Conservation (phyloP, 495 filamentous ascomycete species). For the Penicillium antarcticum region DNA sequence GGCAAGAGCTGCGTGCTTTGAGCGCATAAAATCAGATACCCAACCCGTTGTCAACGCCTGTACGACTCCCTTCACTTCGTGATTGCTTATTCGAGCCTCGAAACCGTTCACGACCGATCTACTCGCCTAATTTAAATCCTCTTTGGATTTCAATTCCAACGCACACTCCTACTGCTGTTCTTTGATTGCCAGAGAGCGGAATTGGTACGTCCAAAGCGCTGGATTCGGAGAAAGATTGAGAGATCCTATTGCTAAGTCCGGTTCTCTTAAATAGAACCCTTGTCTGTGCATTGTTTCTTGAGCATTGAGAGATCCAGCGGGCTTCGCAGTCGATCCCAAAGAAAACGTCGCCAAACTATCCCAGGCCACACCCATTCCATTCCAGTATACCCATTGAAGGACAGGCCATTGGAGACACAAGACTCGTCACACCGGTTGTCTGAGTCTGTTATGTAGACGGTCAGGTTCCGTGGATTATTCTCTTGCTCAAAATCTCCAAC, state of each 20-base stretch:
- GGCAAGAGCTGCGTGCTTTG: constrained; percentile 5
- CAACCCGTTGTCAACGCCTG: background rate
- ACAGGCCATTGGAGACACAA: background rate
- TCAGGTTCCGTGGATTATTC: background rate
- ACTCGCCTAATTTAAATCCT: background rate
- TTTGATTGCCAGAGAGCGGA: background rate
- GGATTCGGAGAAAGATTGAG: background rate
- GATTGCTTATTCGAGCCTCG: background rate
- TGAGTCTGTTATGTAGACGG: constrained; percentile 5
- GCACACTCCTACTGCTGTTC: background rate
- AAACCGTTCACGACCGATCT: background rate
- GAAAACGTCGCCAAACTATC: background rate
- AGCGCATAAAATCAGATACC: background rate
- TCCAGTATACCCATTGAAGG: background rate
- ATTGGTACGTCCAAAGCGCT: constrained; percentile 6
- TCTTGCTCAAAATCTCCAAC: background rate
- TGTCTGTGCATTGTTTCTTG: background rate
- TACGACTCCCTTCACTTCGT: background rate
- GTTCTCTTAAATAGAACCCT: background rate
- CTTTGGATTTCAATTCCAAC: too few species aligned
- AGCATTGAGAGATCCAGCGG: background rate
- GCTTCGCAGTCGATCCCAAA: background rate
- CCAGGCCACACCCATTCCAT: background rate
- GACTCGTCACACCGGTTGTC: background rate
- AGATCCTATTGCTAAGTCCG: constrained; percentile 3